These are phyloP conservation scores for Gastrolobium villosum DNA, from an alignment of 306 rosid genomes.

Conservation along the genomic window DNA sequence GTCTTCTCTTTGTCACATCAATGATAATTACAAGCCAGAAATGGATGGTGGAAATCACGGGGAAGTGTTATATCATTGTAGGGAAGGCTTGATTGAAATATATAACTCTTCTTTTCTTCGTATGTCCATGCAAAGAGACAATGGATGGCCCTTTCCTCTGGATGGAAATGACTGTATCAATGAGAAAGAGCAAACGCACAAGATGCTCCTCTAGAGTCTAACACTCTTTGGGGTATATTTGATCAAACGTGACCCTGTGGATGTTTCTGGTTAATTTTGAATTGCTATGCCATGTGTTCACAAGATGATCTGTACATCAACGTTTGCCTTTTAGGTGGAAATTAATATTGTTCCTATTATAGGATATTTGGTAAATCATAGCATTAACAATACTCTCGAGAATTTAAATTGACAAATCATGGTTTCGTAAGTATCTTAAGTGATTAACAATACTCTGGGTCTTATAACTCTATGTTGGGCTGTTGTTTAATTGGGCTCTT, in stretches of 20 bases:
- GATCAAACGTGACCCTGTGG: slow-evolving; percentile 29
- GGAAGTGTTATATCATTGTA: slow-evolving; percentile 51
- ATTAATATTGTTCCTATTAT: slow-evolving; percentile 10
- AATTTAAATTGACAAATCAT: slow-evolving; percentile 7
- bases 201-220: slow-evolving; percentile 45
- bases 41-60: slow-evolving; percentile 42
- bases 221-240: slow-evolving; percentile 13
- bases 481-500: too few species aligned
- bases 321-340: slow-evolving; percentile 27
- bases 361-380: slow-evolving; percentile 16
- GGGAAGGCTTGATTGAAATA: slow-evolving; percentile 50
- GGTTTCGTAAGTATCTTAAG: slow-evolving; percentile 24
- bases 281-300: slow-evolving; percentile 1
- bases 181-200: slow-evolving; percentile 40
- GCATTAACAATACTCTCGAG: slow-evolving; percentile 2
- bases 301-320: background rate
- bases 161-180: slow-evolving; percentile 40
- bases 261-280: slow-evolving; percentile 36
- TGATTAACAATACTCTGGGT: background rate
- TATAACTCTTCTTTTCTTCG: slow-evolving; percentile 53
- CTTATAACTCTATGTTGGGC: too few species aligned
- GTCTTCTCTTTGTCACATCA: slow-evolving; percentile 46
- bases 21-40: slow-evolving; percentile 42
- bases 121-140: slow-evolving; percentile 50
- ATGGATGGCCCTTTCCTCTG: slow-evolving; percentile 51